These are phyloP conservation scores for Penicillium desertorum DNA, from an alignment of 495 filamentous ascomycete species.

Conservation along the genomic window DNA sequence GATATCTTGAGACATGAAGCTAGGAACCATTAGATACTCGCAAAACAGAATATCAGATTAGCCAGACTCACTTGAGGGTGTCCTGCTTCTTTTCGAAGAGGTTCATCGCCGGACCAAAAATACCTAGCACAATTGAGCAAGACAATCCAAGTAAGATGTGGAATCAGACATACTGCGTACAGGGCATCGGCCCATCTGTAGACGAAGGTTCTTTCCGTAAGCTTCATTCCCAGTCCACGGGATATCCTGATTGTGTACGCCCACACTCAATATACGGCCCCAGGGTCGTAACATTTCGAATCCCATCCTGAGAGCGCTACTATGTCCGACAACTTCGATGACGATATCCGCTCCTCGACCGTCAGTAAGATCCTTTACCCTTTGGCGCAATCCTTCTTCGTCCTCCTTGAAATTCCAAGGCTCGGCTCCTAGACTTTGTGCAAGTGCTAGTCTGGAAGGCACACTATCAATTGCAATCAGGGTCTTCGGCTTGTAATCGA, in stretches of 20 bases:
- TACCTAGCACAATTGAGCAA: constrained; percentile 23
- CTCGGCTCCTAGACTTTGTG: constrained; percentile 71
- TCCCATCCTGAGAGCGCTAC: constrained; percentile 70
- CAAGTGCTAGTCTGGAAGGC: constrained; percentile 67
- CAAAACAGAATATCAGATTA: background rate
- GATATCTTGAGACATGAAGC: constrained; percentile 41
- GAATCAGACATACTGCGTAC: constrained; percentile 47
- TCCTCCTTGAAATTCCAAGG: constrained; percentile 72
- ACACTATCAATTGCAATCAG: constrained; percentile 82
- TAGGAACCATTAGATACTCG: constrained; percentile 20
- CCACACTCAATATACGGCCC: constrained; percentile 77
- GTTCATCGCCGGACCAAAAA: constrained; percentile 60
- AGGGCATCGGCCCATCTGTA: constrained; percentile 92
- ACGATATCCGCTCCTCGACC: constrained; percentile 83
- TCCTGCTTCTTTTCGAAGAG: constrained; percentile 58
- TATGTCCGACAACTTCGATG: constrained; percentile 83
- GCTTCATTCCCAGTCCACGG: constrained; percentile 83
- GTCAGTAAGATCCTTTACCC: constrained; percentile 71
- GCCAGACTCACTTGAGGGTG: constrained; percentile 27
- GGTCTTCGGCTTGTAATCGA: constrained; percentile 69
- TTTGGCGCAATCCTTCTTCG: constrained; percentile 49
- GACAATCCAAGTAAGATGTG: background rate
- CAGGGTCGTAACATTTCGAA: constrained; percentile 87
- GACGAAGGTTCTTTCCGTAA: constrained; percentile 82
- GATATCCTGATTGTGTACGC: constrained; percentile 85